Percentiles rank a stretch among this genome's conserved stretches.
Evolutionary conservation across 352 stramenopile species (phyloP).

Genomic region (Pythium apleroticum): DNA sequence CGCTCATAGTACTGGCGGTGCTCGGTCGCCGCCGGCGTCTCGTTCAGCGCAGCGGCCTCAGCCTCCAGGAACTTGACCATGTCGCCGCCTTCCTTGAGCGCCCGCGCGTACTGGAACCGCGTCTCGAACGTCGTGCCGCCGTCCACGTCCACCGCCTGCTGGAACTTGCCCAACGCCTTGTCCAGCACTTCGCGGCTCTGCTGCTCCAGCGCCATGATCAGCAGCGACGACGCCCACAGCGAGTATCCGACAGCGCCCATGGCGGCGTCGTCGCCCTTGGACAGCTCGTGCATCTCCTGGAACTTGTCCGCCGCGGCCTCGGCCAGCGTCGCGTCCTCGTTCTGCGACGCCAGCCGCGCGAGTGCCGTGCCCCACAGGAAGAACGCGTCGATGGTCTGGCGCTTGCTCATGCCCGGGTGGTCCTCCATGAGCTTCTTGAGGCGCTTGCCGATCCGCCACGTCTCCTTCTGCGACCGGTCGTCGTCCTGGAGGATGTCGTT

Average conservation of each 20-base stretch:
- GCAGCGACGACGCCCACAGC: conserved; percentile 72
- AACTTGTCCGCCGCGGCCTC: conserved; percentile 82
- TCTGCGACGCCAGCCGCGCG: conserved; percentile 66
- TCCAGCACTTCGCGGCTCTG: conserved; percentile 55
- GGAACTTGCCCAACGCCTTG: conserved; percentile 59
- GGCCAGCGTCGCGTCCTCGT: conserved; percentile 73
- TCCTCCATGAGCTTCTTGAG: conserved; percentile 77
- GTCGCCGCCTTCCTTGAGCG: conserved; percentile 70
- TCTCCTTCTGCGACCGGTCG: conserved; percentile 48
- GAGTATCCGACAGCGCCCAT: conserved; percentile 77
- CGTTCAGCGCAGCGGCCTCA: conserved; percentile 4
- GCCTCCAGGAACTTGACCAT: conserved; percentile 57
- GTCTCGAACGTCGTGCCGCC: conserved; percentile 82
- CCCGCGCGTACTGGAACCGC: conserved; percentile 74
- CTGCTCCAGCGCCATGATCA: conserved; percentile 77
- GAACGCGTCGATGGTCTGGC: conserved; percentile 69
- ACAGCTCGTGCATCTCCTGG: conserved; percentile 63
- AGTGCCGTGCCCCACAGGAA: conserved; percentile 83
- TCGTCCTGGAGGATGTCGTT: conserved; percentile 42
- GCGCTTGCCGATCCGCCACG: conserved; percentile 84
- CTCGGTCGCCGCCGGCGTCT: not conserved
- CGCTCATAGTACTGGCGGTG: conserved; percentile 30
- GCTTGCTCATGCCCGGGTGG: conserved; percentile 44
- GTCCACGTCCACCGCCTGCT: conserved; percentile 78
- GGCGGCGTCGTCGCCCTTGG: conserved; percentile 48